Evolutionary conservation across 192 early-diverging fungal genomes (phyloP), one percentile per base, ranked within the genome.

Genomic region (Coemansia furcata): DNA sequence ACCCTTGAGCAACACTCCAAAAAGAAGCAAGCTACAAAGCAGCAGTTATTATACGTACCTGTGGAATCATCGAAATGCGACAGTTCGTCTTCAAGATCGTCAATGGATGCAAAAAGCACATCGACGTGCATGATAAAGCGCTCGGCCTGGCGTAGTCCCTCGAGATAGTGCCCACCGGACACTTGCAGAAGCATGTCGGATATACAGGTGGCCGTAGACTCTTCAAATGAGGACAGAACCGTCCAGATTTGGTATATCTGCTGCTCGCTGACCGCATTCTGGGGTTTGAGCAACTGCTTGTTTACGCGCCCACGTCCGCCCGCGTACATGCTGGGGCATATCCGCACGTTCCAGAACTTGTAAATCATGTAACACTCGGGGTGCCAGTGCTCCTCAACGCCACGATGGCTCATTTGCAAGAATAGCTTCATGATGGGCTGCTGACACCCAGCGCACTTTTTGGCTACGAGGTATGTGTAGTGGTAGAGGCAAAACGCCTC

Each of bases 301-400:
- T 73, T 73, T 57, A 84, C 74, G 1, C 82, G 69, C 33, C 79
- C 79, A 19, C 79, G 71, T 0, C 63, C 79, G 29, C 79, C 79
- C 4, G 69, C 77, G 62, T 85, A 75, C 71, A 77, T 77, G 66
- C 72, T 71, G 32, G 77, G 78, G 12, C 61, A 74, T 71, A 76
- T 77, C 35, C 72, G 71, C 15, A 83, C 84, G 68, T 85, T 80
- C 82, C 85, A 86, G 57, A 83, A 84, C 88, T 98, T 97, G 84
- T 95, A 94, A 54, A 99, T 98, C 98, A 98, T 98, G 82, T 99
- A 99, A 77, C 98, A 99, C 72, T 96, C 94, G 6, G 96, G 96
- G 76, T 99, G 98, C 98, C 98, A 99, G 73, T 95, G 94, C 71
- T 96, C 93, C 43, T 87, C 85, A 33, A 68, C 76, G 26, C 76